These are phyloP conservation scores for Wickerhamomyces chambardii DNA, from an alignment of 805 yeast genomes.

Conservation along the genomic window DNA sequence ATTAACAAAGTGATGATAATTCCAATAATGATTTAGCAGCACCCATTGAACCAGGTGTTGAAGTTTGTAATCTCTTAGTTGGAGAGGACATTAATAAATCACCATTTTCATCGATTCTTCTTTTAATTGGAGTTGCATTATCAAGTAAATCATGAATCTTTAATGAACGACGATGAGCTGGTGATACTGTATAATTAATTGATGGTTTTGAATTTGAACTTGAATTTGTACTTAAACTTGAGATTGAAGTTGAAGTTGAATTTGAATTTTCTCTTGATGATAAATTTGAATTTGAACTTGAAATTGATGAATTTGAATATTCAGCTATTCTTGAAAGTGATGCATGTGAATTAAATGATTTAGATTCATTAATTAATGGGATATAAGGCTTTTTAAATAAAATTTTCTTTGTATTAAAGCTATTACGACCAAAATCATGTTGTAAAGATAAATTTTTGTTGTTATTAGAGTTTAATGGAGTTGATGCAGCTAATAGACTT, in stretches of 20 bases:
- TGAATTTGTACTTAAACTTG: too few species aligned
- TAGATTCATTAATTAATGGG: not conserved
- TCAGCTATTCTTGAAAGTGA: slow-evolving; percentile 5
- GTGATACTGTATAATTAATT: not conserved
- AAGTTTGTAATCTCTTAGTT: slow-evolving; percentile 21
- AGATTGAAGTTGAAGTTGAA: too few species aligned
- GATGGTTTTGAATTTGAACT: too few species aligned
- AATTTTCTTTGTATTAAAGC: slow-evolving; percentile 8
- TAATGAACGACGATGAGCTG: slow-evolving; percentile 4
- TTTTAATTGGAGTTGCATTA: slow-evolving; percentile 12
- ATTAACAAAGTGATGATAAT: slow-evolving; percentile 17
- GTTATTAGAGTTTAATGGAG: slow-evolving; percentile 12
- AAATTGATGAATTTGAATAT: not conserved
- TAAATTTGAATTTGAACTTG: slow-evolving; percentile 1
- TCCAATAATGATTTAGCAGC: slow-evolving; percentile 36
- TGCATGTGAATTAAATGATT: slow-evolving; percentile 1
- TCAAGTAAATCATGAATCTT: slow-evolving; percentile 9
- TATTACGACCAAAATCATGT: not conserved
- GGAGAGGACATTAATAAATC: slow-evolving; percentile 25
- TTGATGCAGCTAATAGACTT: slow-evolving; percentile 26
- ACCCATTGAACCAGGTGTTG: slow-evolving; percentile 38
- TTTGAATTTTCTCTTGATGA: too few species aligned
- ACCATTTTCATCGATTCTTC: slow-evolving; percentile 13
- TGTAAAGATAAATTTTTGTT: not conserved
- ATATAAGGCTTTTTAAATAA: slow-evolving; percentile 8